Evolutionary conservation across 345 rosid species (phyloP), one percentile per base, ranked within the genome.

Genomic region (Murraya paniculata): DNA sequence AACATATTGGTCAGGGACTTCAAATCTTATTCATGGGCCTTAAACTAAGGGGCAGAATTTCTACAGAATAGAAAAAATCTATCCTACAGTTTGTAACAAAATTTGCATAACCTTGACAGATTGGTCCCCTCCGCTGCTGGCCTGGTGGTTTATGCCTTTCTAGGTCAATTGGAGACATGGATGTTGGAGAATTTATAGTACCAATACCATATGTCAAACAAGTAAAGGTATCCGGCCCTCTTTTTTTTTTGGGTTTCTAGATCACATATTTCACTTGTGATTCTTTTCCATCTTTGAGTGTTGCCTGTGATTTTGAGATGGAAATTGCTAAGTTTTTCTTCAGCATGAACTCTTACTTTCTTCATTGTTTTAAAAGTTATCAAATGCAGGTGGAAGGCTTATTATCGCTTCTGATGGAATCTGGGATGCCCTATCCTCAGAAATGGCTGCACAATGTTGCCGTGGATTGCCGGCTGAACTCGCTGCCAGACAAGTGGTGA

Each of bases 71-170:
- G 30, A 68, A 48, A 14, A 48, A n/a, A 53, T 53, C 35, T 21
- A 53, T 53, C 25, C 27, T 35, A 25, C 56, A 55, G 5, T 24
- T 13, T 67, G 33, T n/a, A 36, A 65, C 36, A 50, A 28, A 28
- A 39, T 53, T 18, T 48, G 73, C 41, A 28, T 16, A 30, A 78
- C 61, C 28, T 55, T 24, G 74, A 45, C 81, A 94, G 98, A 83
- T 91, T 68, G 98, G 98, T 68, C 98, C 98, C 36, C 88, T 93
- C 55, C 90, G 97, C 39, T 95, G 98, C 79, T 95, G 98, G 95
- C 98, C 97, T 1, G 98, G 98, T 73, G 98, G 98, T 61, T 85
- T 93, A 71, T 95, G 98, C 82, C 95, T 95, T 81, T 93, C 98
- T 24, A 87, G 98, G 86, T 95, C 98, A 66, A 95, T 95, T 21